phyloP scores from a whole-genome alignment of 2,329 filamentous ascomycete species.

The Pseudofabraea citricarpa region DNA sequence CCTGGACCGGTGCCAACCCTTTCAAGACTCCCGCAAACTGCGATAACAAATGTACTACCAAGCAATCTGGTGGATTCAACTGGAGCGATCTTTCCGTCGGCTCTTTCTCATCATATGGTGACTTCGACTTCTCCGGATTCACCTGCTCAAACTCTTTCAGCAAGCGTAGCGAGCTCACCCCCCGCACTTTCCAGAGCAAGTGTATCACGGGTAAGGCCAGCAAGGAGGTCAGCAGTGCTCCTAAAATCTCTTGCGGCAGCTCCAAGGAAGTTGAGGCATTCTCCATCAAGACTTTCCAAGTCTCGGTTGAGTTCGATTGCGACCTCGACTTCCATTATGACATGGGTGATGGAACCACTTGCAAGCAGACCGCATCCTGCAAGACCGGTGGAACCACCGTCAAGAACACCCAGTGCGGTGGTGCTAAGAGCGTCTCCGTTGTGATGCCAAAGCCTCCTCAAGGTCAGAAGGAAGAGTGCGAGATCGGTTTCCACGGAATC shows the following conservation, averaged over 20 bases:
- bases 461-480: conserved; percentile 57
- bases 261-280: conserved; percentile 49
- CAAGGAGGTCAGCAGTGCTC: conserved; percentile 40
- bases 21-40: conserved; percentile 68
- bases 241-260: conserved; percentile 48
- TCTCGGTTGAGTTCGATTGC: conserved; percentile 70
- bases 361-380: conserved; percentile 74
- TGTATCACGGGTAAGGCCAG: conserved; percentile 52
- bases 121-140: conserved; percentile 72
- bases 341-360: conserved; percentile 77
- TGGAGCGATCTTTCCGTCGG: conserved; percentile 62
- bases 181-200: conserved; percentile 44
- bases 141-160: conserved; percentile 56
- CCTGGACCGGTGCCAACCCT: conserved; percentile 44
- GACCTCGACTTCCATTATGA: conserved; percentile 81
- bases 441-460: conserved; percentile 44
- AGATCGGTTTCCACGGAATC: conserved; percentile 69
- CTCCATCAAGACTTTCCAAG: conserved; percentile 70
- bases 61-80: conserved; percentile 67
- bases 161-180: conserved; percentile 49
- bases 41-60: conserved; percentile 70
- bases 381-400: conserved; percentile 62
- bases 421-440: conserved; percentile 77
- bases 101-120: conserved; percentile 60
- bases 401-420: conserved; percentile 86